A percentile compares a stretch with the other conserved stretches of the same genome.
Evolutionary conservation across 2,329 filamentous ascomycete genomes (phyloP).

Genomic region (Colletotrichum melonis): DNA sequence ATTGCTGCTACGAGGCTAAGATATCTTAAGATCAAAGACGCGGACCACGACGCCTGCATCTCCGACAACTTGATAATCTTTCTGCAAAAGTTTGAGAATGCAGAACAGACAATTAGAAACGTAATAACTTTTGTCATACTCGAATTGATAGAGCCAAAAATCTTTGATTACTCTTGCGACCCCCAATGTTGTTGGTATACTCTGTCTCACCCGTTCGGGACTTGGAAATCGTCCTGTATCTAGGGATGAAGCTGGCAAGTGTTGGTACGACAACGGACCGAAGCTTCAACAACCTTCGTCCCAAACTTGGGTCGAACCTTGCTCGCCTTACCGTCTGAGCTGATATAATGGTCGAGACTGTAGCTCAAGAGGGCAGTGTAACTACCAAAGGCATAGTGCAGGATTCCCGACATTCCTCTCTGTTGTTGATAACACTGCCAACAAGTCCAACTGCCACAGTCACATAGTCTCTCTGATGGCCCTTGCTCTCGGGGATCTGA

Average conservation of each 20-base stretch:
- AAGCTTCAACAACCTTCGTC: not conserved
- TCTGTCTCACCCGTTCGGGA: not conserved
- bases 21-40: not conserved
- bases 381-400: not conserved
- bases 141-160: not conserved
- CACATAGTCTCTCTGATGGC: not conserved
- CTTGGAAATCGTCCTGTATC: not conserved
- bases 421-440: slow-evolving; percentile 10
- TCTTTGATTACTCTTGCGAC: not conserved
- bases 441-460: not conserved
- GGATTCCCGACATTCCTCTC: not conserved
- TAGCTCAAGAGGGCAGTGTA: not conserved
- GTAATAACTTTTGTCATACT: not conserved
- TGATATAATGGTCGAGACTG: not conserved
- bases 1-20: not conserved
- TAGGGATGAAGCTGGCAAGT: not conserved
- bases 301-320: not conserved
- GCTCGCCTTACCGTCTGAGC: not conserved
- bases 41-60: not conserved
- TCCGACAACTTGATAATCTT: not conserved
- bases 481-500: not conserved
- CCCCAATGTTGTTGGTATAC: not conserved
- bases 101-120: not conserved
- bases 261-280: slow-evolving; percentile 1
- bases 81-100: not conserved